phyloP scores from a whole-genome alignment of 305 asterid species.

The Petunia hybrid region DNA sequence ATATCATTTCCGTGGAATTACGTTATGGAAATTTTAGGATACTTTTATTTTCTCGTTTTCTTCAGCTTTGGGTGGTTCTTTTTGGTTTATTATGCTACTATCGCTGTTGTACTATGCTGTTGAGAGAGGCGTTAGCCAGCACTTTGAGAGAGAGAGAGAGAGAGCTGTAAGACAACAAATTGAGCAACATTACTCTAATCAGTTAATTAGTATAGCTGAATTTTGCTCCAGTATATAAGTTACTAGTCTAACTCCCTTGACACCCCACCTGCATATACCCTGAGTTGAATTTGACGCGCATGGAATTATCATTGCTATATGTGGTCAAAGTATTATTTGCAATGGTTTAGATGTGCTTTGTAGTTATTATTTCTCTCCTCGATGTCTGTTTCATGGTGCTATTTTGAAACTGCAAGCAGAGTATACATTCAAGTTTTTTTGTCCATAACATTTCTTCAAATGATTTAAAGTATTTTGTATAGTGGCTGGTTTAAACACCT shows the following conservation, averaged over 20 bases:
- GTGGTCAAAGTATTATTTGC: neutral
- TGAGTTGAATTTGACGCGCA: constrained; percentile 6
- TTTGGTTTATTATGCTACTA: neutral
- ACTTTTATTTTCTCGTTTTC: neutral
- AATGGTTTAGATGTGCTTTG: constrained; percentile 21
- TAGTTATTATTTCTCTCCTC: neutral
- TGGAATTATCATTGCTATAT: constrained; percentile 3
- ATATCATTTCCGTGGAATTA: neutral
- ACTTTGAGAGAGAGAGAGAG: too few relatives aligned
- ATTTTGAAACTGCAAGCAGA: constrained; percentile 1
- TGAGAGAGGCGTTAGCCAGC: too few relatives aligned
- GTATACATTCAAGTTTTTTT: neutral
- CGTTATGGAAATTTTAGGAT: neutral
- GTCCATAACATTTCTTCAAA: neutral
- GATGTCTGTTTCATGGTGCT: neutral
- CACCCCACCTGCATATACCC: neutral
- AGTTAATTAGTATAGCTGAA: neutral
- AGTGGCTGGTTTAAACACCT: neutral
- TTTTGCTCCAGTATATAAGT: neutral
- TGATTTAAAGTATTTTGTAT: constrained; percentile 8
- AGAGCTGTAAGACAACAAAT: neutral
- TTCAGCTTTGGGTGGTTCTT: neutral
- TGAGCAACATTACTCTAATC: neutral
- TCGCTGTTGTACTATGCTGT: neutral
- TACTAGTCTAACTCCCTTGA: neutral